Conservation (phyloP, 371 early-diverging fungal species). For the Choanephora cucurbitarum region DNA sequence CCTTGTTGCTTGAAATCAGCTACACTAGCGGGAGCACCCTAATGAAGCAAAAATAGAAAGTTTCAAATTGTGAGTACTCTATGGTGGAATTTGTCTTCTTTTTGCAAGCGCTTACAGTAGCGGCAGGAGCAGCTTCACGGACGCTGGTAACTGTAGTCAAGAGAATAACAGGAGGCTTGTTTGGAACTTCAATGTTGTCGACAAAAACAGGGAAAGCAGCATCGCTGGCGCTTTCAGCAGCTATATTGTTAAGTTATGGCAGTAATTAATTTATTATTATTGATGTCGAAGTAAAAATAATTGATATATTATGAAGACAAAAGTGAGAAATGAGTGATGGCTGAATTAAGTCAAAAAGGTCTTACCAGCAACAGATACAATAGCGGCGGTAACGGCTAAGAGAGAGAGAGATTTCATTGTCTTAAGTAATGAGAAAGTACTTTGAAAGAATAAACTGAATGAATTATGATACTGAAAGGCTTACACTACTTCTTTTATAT, state of each 20-base stretch:
- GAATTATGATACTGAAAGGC: no score
- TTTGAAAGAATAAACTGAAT: no score
- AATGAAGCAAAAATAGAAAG: no score
- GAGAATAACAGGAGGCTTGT: constrained; percentile 9
- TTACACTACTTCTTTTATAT: neutral
- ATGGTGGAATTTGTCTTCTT: no score
- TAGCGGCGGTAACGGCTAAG: constrained; percentile 24
- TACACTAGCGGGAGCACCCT: no score
- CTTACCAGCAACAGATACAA: constrained; percentile 27
- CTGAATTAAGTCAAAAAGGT: neutral
- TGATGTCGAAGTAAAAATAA: no score
- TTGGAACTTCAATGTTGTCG: constrained; percentile 3
- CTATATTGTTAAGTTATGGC: neutral
- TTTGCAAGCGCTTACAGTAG: neutral
- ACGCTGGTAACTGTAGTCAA: constrained; percentile 3
- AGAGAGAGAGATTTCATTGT: constrained; percentile 29
- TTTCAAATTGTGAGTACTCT: no score
- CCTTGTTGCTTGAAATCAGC: no score
- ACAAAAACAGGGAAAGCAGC: neutral
- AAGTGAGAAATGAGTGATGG: neutral
- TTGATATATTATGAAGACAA: neutral
- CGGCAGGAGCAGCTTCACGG: neutral
- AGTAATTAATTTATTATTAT: no score
- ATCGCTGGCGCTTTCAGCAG: neutral
- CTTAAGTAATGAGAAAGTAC: no score